Conservation (phyloP, 2,329 filamentous ascomycete species). For the Penicillium griseofulvum region DNA sequence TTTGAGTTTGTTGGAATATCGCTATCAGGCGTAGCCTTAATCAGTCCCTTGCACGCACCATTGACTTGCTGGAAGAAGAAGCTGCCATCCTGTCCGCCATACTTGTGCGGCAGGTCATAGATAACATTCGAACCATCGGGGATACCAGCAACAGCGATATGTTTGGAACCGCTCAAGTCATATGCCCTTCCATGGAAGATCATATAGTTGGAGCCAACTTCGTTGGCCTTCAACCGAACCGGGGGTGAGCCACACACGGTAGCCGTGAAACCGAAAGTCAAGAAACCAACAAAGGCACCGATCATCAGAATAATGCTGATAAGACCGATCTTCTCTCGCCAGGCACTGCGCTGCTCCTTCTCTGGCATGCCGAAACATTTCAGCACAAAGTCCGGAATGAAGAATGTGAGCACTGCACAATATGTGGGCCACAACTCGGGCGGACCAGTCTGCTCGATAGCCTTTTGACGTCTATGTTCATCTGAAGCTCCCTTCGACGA, state of each 20-base stretch:
- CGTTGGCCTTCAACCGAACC: slow-evolving; percentile 73
- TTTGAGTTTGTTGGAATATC: slow-evolving; percentile 74
- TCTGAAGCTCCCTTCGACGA: slow-evolving; percentile 58
- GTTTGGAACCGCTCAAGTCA: slow-evolving; percentile 71
- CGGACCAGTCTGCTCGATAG: slow-evolving; percentile 65
- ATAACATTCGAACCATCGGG: slow-evolving; percentile 73
- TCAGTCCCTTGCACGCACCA: slow-evolving; percentile 88
- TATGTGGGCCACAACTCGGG: slow-evolving; percentile 94
- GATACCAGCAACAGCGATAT: slow-evolving; percentile 79
- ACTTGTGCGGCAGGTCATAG: slow-evolving; percentile 76
- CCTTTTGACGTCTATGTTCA: slow-evolving; percentile 58
- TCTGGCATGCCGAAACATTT: slow-evolving; percentile 80
- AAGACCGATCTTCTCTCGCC: slow-evolving; percentile 96
- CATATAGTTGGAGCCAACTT: slow-evolving; percentile 81
- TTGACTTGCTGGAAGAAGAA: slow-evolving; percentile 99
- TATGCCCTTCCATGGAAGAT: slow-evolving; percentile 95
- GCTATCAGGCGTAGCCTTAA: slow-evolving; percentile 61
- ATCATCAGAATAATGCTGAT: slow-evolving; percentile 90
- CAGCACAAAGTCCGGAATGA: slow-evolving; percentile 82
- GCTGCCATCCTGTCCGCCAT: slow-evolving; percentile 87
- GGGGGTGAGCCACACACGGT: slow-evolving; percentile 76
- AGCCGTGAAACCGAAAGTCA: slow-evolving; percentile 94
- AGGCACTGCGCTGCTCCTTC: slow-evolving; percentile 84
- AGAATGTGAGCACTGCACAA: slow-evolving; percentile 90
- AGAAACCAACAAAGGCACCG: slow-evolving; percentile 84